phyloP scores from a whole-genome alignment of 345 rosid genomes.

The Citrus mangshanensis region DNA sequence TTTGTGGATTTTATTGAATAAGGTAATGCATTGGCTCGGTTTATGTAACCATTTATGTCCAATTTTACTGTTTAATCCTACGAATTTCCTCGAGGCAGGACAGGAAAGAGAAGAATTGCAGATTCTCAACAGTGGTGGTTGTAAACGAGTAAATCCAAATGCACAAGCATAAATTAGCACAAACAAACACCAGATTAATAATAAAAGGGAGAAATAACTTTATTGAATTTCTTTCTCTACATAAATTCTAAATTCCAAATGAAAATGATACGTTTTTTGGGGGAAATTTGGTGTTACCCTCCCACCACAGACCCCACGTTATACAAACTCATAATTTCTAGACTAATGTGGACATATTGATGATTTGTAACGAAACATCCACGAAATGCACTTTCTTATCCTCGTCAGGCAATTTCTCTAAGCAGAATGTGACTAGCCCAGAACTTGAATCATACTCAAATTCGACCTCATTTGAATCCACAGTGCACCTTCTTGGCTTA shows the following conservation, averaged over 20 bases:
- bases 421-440: conserved; percentile 44
- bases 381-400: conserved; percentile 40
- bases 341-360: background rate
- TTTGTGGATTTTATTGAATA: too few species aligned
- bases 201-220: background rate
- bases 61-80: too few species aligned
- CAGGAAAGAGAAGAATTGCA: too few species aligned
- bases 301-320: background rate
- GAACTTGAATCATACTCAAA: conserved; percentile 45
- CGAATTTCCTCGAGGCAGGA: too few species aligned
- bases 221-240: background rate
- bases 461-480: conserved; percentile 44
- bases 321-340: background rate
- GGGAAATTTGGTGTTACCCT: background rate
- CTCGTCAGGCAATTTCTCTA: conserved; percentile 50
- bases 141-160: background rate
- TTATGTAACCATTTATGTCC: too few species aligned
- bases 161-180: background rate
- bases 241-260: background rate
- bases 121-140: too few species aligned
- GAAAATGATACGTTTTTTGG: background rate
- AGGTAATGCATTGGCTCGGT: too few species aligned
- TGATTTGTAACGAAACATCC: conserved; percentile 40
- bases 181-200: background rate
- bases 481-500: conserved; percentile 62